phyloP scores from a whole-genome alignment of 1,284 basidiomycete genomes.

The Fistulina hepatica region DNA sequence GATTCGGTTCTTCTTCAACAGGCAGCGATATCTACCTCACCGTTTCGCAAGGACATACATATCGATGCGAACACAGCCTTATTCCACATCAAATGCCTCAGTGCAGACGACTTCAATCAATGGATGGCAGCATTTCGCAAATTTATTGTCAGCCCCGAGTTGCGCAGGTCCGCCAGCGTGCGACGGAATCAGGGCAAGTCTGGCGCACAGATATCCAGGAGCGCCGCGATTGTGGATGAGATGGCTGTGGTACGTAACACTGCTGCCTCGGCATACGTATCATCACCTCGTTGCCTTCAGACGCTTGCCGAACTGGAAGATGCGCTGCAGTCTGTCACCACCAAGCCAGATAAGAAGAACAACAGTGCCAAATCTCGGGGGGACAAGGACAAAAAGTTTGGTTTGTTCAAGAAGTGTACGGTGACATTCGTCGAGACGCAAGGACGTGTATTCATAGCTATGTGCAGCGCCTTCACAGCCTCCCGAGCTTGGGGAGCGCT shows the following conservation, averaged over 20 bases:
- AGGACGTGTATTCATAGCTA: too few relatives aligned
- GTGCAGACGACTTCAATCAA: constrained; percentile 52
- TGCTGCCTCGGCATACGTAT: constrained; percentile 2
- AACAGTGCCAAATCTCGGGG: constrained; percentile 31
- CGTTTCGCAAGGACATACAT: constrained; percentile 63
- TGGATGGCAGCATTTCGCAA: constrained; percentile 68
- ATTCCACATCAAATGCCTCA: constrained; percentile 71
- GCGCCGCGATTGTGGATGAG: constrained; percentile 44
- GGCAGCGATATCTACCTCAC: constrained; percentile 63
- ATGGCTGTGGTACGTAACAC: constrained; percentile 41
- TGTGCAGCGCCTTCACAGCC: too few relatives aligned
- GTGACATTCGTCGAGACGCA: too few relatives aligned
- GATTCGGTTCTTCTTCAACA: constrained; percentile 59
- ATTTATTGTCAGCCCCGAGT: constrained; percentile 43
- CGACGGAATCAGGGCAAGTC: constrained; percentile 26
- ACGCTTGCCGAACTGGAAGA: constrained; percentile 15
- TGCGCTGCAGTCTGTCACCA: constrained; percentile 26
- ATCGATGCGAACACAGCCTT: constrained; percentile 67
- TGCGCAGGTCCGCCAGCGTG: constrained; percentile 36
- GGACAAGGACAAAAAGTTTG: constrained; percentile 38
- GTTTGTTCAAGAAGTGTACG: constrained; percentile 48
- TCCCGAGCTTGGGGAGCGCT: too few relatives aligned
- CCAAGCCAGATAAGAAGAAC: constrained; percentile 23
- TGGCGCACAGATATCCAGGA: constrained; percentile 33
- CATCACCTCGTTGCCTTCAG: too few relatives aligned